Evolutionary conservation across 768 basidiomycete species (phyloP), one percentile per base, ranked within the genome.

Genomic region (Favolaschia claudopus): DNA sequence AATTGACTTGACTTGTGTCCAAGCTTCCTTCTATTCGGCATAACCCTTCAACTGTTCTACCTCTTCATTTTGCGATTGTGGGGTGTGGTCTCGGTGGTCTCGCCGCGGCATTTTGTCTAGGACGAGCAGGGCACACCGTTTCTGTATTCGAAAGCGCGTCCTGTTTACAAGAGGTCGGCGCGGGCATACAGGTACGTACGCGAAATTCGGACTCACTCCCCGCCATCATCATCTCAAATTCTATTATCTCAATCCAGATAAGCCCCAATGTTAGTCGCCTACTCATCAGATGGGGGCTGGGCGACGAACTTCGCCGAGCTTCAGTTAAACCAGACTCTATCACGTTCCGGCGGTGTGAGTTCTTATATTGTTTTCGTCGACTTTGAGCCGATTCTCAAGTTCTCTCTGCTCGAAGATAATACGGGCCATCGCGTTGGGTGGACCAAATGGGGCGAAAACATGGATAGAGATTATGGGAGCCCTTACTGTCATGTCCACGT

Each of bases 31-130:
- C 22, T 3, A 8, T 37, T 19, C 55, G 39, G 4, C 24, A 28
- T 19, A 36, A 33, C 14, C 29, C 40, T 24, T 34, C 39, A 13
- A 7, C 48, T 15, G 28, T 58, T 4, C 22, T 58, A 34, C 62
- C 73, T 12, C 69, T 80, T 7, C 60, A 75, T 44, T 63, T 84
- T 49, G 69, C 79, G 44, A 71, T 85, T 51, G 79, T 85, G 13
- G 83, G 84, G 5, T 81, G 80, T 39, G 84, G 84, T 13, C 72
- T 85, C 1, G 84, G 79, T 2, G 84, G 84, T 13, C 71, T 85
- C 28, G 65, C 80, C 2, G 76, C 80, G 2, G 83, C 81, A 7
- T 78, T 75, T 66, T 71, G 72, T 34, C 74, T 85, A 12, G 79
- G 80, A 4, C 72, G 74, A 19, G 77, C 79, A 0, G 83, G 83